Evolutionary conservation across 192 early-diverging fungal genomes (phyloP), one percentile per base, ranked within the genome.

Genomic region (Podila clonocystis): DNA sequence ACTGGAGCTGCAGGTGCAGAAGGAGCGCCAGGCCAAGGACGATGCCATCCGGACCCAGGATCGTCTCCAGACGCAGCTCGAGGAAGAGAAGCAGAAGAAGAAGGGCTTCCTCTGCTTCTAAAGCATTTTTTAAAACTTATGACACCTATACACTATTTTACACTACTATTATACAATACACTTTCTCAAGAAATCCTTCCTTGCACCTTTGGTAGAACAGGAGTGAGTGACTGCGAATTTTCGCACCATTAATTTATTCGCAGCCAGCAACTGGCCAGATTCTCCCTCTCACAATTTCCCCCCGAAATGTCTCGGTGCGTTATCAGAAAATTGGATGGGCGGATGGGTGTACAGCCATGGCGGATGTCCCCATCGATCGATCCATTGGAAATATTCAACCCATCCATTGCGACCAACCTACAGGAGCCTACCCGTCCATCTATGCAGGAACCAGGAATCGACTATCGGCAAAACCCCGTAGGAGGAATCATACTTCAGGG

Each of bases 41-140:
- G 75, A 71, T 24, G 75, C 75, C 15, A 20, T 68, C n/a, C 70
- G 75, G 13, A 29, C 60, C 50, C 55, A 72, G 58, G 75, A 78
- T 50, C 68, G 41, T 20, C 50, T 78, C 31, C 63, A 79, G 69
- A 49, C 58, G 34, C 69, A 67, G 64, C 69, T 79, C 26, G 75
- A 79, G 22, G 70, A 67, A 28, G 75, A 67, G 69, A 79, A 55
- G 70, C 64, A 68, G 61, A 79, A 79, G 75, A 79, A 79, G 75
- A 79, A 79, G 70, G 70, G 75, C 6, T 79, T 79, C 65, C 49
- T 72, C 28, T 79, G 75, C 65, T 79, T 79, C 24, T 79, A 72
- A 71, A 55, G 13, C 38, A 36, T n/a, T 63, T 63, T 26, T 63
- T 41, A 41, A 24, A 48, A 65, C 31, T 50, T 50, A 31, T 12